Conservation (phyloP, 805 yeast genomes). For the Lipomyces yamadae region DNA sequence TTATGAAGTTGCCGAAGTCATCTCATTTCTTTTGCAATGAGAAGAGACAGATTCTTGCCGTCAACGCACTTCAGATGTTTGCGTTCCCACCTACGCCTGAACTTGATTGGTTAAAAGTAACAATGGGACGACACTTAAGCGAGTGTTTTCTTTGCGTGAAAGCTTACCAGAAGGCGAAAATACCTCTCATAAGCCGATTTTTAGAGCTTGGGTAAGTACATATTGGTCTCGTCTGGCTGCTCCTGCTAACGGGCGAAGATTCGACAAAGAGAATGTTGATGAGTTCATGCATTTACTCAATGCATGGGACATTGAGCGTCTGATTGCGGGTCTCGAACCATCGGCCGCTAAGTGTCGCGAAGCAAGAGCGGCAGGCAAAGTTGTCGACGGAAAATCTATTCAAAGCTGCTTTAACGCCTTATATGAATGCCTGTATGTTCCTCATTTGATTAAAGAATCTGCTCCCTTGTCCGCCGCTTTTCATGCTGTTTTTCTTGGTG, state of each 20-base stretch:
- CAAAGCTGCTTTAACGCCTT: slow-evolving; percentile 36
- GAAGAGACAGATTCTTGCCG: slow-evolving; percentile 22
- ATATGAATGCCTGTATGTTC: slow-evolving; percentile 39
- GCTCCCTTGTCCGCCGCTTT: slow-evolving; percentile 21
- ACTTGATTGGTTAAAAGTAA: slow-evolving; percentile 33
- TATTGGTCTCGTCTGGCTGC: background rate
- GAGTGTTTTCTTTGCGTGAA: slow-evolving; percentile 38
- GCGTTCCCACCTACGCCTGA: slow-evolving; percentile 36
- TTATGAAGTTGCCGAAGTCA: slow-evolving; percentile 28
- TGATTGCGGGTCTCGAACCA: slow-evolving; percentile 21
- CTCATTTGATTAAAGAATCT: slow-evolving; percentile 24
- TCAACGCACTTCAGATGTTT: slow-evolving; percentile 31
- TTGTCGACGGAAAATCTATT: slow-evolving; percentile 21
- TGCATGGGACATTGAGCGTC: slow-evolving; percentile 35
- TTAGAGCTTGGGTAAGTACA: slow-evolving; percentile 26
- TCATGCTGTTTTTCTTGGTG: slow-evolving; percentile 35
- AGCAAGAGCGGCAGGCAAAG: slow-evolving; percentile 17
- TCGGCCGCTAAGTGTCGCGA: slow-evolving; percentile 30
- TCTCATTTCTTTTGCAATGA: slow-evolving; percentile 30
- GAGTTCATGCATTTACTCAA: slow-evolving; percentile 30
- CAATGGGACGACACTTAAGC: slow-evolving; percentile 33
- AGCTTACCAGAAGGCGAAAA: slow-evolving; percentile 34
- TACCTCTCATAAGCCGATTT: slow-evolving; percentile 24
- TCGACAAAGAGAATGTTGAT: slow-evolving; percentile 31
- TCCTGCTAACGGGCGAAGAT: slow-evolving; percentile 11